A percentile compares a stretch with the other conserved stretches of the same genome.
Conservation (phyloP, 768 basidiomycete species). For the Postia placenta region DNA sequence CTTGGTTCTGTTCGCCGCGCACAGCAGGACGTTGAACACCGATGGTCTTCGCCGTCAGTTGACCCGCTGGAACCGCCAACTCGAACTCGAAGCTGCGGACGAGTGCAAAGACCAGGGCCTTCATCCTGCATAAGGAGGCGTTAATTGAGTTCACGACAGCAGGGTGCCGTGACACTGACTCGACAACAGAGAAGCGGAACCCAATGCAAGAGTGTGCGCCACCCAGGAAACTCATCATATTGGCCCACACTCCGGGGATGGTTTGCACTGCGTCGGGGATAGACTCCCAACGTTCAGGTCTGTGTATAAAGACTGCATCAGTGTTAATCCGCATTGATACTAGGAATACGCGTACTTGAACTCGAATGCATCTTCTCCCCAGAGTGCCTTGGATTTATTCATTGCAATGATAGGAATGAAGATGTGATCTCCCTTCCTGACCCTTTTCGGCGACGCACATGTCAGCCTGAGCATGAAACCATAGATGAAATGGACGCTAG, state of each 20-base stretch:
- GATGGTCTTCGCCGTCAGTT: constrained; percentile 15
- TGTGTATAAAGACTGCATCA: constrained; percentile 18
- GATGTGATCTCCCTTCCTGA: too few relatives aligned
- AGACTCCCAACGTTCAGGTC: constrained; percentile 59
- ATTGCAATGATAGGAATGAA: constrained; percentile 48
- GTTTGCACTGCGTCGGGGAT: constrained; percentile 35
- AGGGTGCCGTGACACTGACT: constrained; percentile 32
- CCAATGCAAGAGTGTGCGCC: constrained; percentile 64
- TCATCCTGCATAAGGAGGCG: constrained; percentile 7
- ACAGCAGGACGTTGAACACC: constrained; percentile 20
- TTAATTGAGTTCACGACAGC: neutral
- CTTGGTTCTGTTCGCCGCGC: constrained; percentile 7
- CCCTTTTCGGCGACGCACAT: constrained; percentile 16
- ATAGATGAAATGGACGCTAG: neutral
- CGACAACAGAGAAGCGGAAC: constrained; percentile 55
- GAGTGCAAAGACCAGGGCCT: constrained; percentile 21
- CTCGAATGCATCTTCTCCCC: too few relatives aligned
- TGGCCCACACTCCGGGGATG: constrained; percentile 57
- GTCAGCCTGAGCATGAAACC: neutral
- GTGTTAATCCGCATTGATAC: too few relatives aligned
- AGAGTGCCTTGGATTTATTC: constrained; percentile 42
- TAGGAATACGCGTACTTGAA: constrained; percentile 33
- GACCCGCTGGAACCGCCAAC: constrained; percentile 20
- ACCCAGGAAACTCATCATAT: constrained; percentile 55
- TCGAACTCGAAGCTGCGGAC: constrained; percentile 26